Percentiles rank a stretch among this genome's conserved stretches.
Evolutionary conservation across 1,139 yeast genomes (phyloP).

Genomic region (Lodderomyces metapsilosis): DNA sequence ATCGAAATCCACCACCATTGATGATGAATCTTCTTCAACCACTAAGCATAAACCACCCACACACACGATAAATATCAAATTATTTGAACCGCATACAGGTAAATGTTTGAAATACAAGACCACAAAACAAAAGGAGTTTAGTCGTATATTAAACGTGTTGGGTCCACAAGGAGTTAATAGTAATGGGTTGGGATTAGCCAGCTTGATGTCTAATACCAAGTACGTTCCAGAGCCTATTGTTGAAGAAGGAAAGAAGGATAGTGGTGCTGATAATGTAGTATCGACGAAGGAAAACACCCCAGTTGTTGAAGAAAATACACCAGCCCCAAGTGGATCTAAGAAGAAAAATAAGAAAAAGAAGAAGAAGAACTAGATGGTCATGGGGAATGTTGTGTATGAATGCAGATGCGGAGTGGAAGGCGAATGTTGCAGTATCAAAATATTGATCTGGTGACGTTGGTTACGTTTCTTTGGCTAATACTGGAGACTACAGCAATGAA

Average conservation of each 20-base stretch:
- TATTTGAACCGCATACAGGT: constrained; percentile 71
- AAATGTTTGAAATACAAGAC: constrained; percentile 63
- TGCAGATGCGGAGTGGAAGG: no score
- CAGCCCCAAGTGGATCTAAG: constrained; percentile 11
- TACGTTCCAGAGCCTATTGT: constrained; percentile 25
- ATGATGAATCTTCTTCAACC: neutral
- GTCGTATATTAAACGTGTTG: constrained; percentile 73
- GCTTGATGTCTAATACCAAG: constrained; percentile 42
- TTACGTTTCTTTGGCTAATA: no score
- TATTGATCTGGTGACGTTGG: no score
- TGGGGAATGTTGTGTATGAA: no score
- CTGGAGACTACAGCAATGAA: no score
- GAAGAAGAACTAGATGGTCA: constrained; percentile 21
- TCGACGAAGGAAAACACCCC: constrained; percentile 9
- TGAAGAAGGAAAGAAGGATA: constrained; percentile 11
- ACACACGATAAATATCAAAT: constrained; percentile 58
- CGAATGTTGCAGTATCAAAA: no score
- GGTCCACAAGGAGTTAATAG: constrained; percentile 75
- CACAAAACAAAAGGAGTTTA: constrained; percentile 69
- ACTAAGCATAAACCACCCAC: constrained; percentile 5
- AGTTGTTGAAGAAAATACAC: constrained; percentile 1
- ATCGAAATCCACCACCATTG: constrained; percentile 15
- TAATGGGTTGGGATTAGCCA: constrained; percentile 35
- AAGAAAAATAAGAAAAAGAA: constrained; percentile 26
- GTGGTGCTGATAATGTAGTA: constrained; percentile 4